Evolutionary conservation across 1,284 basidiomycete species (phyloP).

Genomic region (Puccinia polysora): DNA sequence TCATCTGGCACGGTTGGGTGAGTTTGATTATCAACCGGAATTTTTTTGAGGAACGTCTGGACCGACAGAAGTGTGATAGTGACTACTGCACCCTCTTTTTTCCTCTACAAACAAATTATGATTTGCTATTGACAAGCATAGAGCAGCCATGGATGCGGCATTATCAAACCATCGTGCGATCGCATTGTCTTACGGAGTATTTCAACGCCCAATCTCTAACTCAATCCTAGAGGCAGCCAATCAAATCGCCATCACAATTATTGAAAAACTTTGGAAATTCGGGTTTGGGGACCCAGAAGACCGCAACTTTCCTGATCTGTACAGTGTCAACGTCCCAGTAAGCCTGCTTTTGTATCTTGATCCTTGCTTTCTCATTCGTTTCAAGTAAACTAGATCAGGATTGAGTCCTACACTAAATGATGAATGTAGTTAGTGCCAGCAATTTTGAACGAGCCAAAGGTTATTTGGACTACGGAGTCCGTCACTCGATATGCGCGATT

Average conservation of each 20-base stretch:
- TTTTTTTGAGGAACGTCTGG: not conserved
- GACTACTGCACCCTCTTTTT: not conserved
- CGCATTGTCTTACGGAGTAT: slow-evolving; percentile 35
- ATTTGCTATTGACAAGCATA: slow-evolving; percentile 16
- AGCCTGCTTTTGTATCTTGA: not conserved
- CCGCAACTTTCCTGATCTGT: slow-evolving; percentile 20
- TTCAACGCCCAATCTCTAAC: slow-evolving; percentile 24
- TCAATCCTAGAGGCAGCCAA: slow-evolving; percentile 28
- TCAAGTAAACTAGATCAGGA: not conserved
- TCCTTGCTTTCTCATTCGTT: not conserved
- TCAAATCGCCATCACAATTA: slow-evolving; percentile 34
- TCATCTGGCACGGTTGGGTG: slow-evolving; percentile 45
- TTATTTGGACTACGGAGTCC: slow-evolving; percentile 35
- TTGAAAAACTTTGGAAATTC: slow-evolving; percentile 15
- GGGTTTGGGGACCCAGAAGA: slow-evolving; percentile 24
- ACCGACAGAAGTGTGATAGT: not conserved
- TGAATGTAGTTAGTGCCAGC: slow-evolving; percentile 32
- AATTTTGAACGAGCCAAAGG: slow-evolving; percentile 18
- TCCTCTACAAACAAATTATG: not conserved
- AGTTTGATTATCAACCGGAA: not conserved
- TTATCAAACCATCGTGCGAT: slow-evolving; percentile 26
- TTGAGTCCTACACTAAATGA: no score
- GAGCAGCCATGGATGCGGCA: slow-evolving; percentile 37
- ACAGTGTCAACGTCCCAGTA: slow-evolving; percentile 40
- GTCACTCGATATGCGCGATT: slow-evolving; percentile 19